Base-by-base conservation (phyloP, 768 basidiomycete genomes). In the Kwoniella mangroviensis region DNA sequence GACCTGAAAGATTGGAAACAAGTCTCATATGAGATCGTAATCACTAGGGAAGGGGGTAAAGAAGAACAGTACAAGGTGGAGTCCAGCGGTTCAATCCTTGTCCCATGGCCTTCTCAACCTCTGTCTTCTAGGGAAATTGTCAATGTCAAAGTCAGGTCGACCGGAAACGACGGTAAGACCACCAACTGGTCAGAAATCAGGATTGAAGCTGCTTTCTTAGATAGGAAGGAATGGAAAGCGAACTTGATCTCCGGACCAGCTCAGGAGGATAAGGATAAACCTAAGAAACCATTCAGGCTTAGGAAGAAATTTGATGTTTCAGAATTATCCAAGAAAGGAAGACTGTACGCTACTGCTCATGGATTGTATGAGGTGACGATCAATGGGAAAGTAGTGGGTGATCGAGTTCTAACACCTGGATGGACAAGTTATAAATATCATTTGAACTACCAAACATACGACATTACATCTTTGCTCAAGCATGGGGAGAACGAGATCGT, bases 331-430 rank as follows among this genome's bases (percentile, higher is more conserved):
- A 15, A 43, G 40, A 56, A 28, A 7, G 59, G 22, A 19, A 21
- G 81, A n/a, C 66, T 82, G 0, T 79, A 81, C 65, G 73, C 74
- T 10, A 82, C 81, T 3, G 79, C 81, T 4, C 65, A 60, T 22
- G 81, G 81, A 1, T 12, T 78, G 3, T 82, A 82, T 68, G 75
- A 78, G 28, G 69, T 73, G 0, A 53, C 68, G 15, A 66, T 81
- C 63, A 82, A 82, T 65, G 81, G 78, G 21, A n/a, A 68, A 21
- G 58, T 51, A 5, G 70, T 82, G 13, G 79, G 76, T 41, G 75
- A 78, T 49, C 73, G 81, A 15, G 55, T 77, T 24, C 67, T 82
- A 12, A 58, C 73, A 6, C 81, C 81, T 4, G 81, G 81, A 17
- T 82, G 81, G 81, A 68, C 67, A 19, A 70, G 67, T 41, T 82